These are phyloP conservation scores for Rhododendron kiyosumense DNA, from an alignment of 148 eudicot species.

Conservation along the genomic window DNA sequence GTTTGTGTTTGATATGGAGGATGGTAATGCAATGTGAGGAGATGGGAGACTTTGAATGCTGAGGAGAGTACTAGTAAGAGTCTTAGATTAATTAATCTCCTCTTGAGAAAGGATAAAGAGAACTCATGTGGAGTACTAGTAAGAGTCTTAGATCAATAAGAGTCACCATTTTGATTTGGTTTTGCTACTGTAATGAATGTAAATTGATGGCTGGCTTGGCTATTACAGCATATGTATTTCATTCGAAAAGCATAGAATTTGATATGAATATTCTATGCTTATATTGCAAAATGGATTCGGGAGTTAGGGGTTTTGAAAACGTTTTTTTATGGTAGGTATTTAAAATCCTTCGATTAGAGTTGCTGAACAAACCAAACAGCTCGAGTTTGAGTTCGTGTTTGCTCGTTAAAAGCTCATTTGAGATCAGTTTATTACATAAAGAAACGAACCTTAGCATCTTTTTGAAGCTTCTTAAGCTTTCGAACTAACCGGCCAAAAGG, in stretches of 20 bases:
- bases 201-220: neutral
- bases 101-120: neutral
- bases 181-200: neutral
- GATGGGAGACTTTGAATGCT: neutral
- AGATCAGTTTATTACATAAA: no score
- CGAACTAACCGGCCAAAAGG: no score
- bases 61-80: neutral
- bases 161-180: neutral
- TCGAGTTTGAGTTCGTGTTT: no score
- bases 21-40: neutral
- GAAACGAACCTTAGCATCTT: no score
- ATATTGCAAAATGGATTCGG: neutral
- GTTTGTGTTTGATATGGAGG: constrained; percentile 48
- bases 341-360: no score
- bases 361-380: no score
- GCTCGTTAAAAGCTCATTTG: no score
- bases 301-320: neutral
- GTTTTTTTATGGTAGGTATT: neutral
- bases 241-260: neutral
- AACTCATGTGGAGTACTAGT: neutral
- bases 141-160: neutral
- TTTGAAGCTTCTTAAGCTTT: no score
- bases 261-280: neutral
- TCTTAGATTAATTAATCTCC: neutral
- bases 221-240: neutral